phyloP scores from a whole-genome alignment of 371 early-diverging fungal genomes.

The Rhizopus delemar region DNA sequence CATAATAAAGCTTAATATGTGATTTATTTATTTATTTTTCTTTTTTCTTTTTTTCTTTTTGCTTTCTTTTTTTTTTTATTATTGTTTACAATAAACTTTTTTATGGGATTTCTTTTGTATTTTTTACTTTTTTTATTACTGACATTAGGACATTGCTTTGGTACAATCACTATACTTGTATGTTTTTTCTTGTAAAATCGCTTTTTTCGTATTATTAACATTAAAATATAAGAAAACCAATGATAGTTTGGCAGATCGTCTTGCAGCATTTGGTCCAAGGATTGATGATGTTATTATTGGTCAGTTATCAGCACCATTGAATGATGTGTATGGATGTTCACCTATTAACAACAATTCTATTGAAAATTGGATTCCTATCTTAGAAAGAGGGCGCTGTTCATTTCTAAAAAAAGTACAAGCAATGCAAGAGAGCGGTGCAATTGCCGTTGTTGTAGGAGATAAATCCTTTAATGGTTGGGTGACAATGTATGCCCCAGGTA shows the following conservation, averaged over 20 bases:
- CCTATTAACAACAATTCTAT: slow-evolving; percentile 21
- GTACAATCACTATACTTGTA: slow-evolving; percentile 2
- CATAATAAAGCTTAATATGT: not conserved
- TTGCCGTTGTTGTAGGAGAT: slow-evolving; percentile 92
- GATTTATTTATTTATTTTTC: not conserved
- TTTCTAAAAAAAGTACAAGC: slow-evolving; percentile 87
- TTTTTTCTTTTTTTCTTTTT: not conserved
- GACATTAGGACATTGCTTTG: not conserved
- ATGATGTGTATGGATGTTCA: slow-evolving; percentile 40
- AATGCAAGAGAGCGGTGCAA: slow-evolving; percentile 86
- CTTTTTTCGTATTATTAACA: not conserved
- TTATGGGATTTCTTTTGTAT: not conserved
- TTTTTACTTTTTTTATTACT: not conserved
- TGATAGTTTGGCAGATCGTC: slow-evolving; percentile 63
- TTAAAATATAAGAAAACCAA: slow-evolving; percentile 49
- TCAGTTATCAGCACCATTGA: slow-evolving; percentile 37
- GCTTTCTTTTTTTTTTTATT: not conserved
- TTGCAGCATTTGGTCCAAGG: slow-evolving; percentile 73
- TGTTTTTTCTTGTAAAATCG: not conserved
- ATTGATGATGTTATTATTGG: slow-evolving; percentile 51
- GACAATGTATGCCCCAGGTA: slow-evolving; percentile 91
- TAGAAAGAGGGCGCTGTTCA: slow-evolving; percentile 84
- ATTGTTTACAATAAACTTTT: not conserved
- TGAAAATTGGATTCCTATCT: slow-evolving; percentile 77
- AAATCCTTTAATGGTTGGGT: slow-evolving; percentile 69